Evolutionary conservation across 2,329 filamentous ascomycete genomes (phyloP), one percentile per base, ranked within the genome.

Genomic region (Aspergillus sp.): DNA sequence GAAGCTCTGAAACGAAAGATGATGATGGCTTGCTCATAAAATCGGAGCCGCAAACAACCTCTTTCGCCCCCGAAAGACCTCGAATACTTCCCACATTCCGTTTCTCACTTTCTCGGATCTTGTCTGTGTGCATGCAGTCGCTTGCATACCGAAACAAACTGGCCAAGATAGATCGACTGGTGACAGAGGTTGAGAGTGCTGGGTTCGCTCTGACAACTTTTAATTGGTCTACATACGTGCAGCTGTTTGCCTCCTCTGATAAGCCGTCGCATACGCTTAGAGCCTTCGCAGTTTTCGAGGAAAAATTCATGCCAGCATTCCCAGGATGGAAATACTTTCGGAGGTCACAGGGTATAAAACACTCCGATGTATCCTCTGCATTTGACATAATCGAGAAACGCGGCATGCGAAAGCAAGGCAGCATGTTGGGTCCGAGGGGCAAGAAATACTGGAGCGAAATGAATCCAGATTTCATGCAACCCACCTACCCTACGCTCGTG

Each of bases 171-270:
- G 69, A 79, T 5, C 58, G 76, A 7, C 74, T 84, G 15, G 72
- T 92, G 27, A 72, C 79, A 21, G 73, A 82, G n/a, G 77, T 93
- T 11, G 77, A 84, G 8, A 70, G 72, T 1, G 80, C 82, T 41
- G 93, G 93, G 11, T 97, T 93, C 77, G 77, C 79, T 27, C 75
- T 97, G 57, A 88, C 91, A 68, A 87, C 84, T 70, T 83, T 82
- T 66, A 92, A 90, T 64, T 96, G 91, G 91, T 95, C 96, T 70
- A 81, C 84, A 51, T 87, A 90, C 62, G 82, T 96, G 55, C 85
- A 89, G 66, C 75, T 82, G 51, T 84, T 97, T 27, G 84, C 86
- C 23, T 77, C 80, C 14, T 79, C 86, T 54, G 81, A 82, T 46
- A 80, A 82, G 46, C 82, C 83, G 66, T 75, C 84, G 48, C 80